Conservation (phyloP, 163 green algal genomes). For the Chlamydomonas reinhardtii region DNA sequence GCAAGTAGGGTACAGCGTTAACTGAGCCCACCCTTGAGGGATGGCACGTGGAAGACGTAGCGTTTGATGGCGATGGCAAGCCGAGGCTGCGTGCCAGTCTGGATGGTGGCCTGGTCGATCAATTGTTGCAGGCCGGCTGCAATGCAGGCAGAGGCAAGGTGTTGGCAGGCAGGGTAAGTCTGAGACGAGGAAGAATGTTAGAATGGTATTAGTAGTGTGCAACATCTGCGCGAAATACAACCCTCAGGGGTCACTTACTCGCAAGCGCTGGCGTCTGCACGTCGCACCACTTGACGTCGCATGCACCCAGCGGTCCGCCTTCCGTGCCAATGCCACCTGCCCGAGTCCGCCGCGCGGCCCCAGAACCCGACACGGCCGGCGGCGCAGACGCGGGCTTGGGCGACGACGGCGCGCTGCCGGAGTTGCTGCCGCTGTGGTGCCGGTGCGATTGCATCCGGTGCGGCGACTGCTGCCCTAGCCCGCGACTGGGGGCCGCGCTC, state of each 20-base stretch:
- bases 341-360: neutral
- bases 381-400: neutral
- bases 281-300: slow-evolving; percentile 42
- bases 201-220: too few relatives aligned
- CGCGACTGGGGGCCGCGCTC: too few relatives aligned
- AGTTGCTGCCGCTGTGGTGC: neutral
- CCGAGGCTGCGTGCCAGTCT: slow-evolving; percentile 6
- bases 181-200: too few relatives aligned
- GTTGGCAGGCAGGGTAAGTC: too few relatives aligned
- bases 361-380: neutral
- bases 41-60: slow-evolving; percentile 40
- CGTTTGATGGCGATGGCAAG: slow-evolving; percentile 38
- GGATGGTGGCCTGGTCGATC: neutral
- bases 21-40: slow-evolving; percentile 6
- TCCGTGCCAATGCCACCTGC: slow-evolving; percentile 25
- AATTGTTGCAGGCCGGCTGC: slow-evolving; percentile 34
- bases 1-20: too few relatives aligned
- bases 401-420: too few relatives aligned
- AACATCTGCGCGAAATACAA: too few relatives aligned
- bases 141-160: neutral
- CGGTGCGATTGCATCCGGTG: too few relatives aligned
- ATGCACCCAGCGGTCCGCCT: slow-evolving; percentile 5
- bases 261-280: slow-evolving; percentile 41
- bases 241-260: neutral
- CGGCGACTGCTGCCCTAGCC: too few relatives aligned